Conservation (phyloP, 768 basidiomycete species). For the Russula compacta region DNA sequence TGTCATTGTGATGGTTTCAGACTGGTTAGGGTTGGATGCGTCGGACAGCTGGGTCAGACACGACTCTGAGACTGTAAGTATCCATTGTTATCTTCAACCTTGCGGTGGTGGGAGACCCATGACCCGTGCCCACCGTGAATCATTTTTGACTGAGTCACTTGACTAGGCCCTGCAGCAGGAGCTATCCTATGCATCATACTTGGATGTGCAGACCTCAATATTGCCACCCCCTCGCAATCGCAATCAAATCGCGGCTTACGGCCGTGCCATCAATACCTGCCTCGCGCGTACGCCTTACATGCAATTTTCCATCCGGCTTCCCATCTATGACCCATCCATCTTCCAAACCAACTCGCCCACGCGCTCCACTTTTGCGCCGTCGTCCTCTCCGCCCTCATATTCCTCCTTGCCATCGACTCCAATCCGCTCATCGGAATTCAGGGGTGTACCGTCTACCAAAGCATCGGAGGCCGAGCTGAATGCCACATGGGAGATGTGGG, state of each 20-base stretch:
- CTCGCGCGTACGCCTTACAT: constrained; percentile 62
- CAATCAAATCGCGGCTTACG: constrained; percentile 83
- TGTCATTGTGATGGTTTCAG: constrained; percentile 70
- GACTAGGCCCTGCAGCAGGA: constrained; percentile 86
- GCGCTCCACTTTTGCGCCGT: background rate
- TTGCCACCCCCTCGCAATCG: constrained; percentile 84
- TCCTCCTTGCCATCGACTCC: constrained; percentile 21
- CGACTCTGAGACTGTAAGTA: constrained; percentile 86
- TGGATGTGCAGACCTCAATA: constrained; percentile 76
- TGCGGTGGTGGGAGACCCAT: no score
- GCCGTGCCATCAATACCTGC: constrained; percentile 77
- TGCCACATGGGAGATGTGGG: constrained; percentile 98
- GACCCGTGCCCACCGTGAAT: background rate
- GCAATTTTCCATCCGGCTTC: constrained; percentile 74
- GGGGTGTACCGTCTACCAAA: constrained; percentile 25
- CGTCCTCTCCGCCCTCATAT: constrained; percentile 1
- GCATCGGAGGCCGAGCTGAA: constrained; percentile 51
- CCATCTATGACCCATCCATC: constrained; percentile 67
- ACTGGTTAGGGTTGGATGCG: constrained; percentile 94
- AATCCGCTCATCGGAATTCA: constrained; percentile 23
- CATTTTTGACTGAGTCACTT: constrained; percentile 4
- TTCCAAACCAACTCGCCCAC: constrained; percentile 35
- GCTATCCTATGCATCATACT: constrained; percentile 84
- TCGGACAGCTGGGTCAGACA: constrained; percentile 90
- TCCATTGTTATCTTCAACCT: background rate